Conservation (phyloP, 345 rosid species). For the Camelina neglecta region DNA sequence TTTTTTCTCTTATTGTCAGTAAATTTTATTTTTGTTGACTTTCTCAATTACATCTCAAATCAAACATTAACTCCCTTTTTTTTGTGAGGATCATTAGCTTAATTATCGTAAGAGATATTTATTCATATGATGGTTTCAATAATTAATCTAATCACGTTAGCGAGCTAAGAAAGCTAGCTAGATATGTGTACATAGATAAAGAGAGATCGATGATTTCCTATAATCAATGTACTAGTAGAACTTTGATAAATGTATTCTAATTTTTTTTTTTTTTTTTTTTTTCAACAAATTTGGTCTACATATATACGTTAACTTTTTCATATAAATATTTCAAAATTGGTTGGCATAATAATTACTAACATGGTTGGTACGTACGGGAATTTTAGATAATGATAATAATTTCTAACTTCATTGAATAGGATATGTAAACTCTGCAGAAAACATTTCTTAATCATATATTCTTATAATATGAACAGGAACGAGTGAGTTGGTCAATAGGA, state of each 20-base stretch:
- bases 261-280: too few species aligned
- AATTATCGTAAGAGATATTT: not conserved
- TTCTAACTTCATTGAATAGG: not conserved
- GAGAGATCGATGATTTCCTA: not conserved
- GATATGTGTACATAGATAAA: not conserved
- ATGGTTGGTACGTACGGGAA: not conserved
- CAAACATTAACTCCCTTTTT: too few species aligned
- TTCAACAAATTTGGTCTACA: not conserved
- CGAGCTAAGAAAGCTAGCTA: not conserved
- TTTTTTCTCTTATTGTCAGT: not conserved
- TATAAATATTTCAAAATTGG: not conserved
- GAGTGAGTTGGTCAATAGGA: slow-evolving; percentile 79
- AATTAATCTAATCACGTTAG: not conserved
- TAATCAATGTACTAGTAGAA: not conserved
- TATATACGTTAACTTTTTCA: not conserved
- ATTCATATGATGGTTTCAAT: slow-evolving; percentile 4
- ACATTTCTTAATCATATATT: not conserved
- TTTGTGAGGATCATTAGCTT: not conserved
- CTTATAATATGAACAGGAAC: slow-evolving; percentile 51
- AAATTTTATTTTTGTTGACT: too few species aligned
- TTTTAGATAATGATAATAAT: not conserved
- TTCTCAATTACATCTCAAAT: too few species aligned
- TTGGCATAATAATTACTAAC: slow-evolving; percentile 1
- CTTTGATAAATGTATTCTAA: not conserved
- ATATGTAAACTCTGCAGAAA: not conserved